These are phyloP conservation scores for Pythium dissotocum DNA, from an alignment of 352 stramenopile genomes.

Conservation along the genomic window DNA sequence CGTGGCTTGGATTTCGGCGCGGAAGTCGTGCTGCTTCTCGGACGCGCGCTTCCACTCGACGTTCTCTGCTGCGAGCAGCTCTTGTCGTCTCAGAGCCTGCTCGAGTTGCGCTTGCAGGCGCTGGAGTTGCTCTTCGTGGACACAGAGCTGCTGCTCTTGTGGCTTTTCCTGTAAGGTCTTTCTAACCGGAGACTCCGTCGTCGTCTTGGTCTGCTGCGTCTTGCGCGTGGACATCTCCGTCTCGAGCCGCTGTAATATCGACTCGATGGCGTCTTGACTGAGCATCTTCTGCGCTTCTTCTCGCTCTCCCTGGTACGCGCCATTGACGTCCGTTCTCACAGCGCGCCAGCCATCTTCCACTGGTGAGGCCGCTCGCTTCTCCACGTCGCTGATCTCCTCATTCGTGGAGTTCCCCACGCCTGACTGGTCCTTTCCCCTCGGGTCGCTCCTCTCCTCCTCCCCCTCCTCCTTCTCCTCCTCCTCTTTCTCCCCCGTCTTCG, in stretches of 20 bases:
- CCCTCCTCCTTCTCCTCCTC: not conserved
- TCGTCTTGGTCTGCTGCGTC: not conserved
- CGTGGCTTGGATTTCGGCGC: not conserved
- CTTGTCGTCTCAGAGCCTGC: not conserved
- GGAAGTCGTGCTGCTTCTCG: conserved; percentile 10
- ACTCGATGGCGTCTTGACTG: not conserved
- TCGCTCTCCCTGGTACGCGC: not conserved
- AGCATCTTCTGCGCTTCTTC: not conserved
- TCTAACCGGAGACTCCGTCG: not conserved
- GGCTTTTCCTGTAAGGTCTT: not conserved
- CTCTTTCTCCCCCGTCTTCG: not conserved
- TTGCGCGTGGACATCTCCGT: not conserved
- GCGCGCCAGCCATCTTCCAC: not conserved
- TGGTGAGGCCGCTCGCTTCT: not conserved
- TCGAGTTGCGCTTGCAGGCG: conserved; percentile 9
- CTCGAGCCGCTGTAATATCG: not conserved
- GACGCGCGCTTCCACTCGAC: conserved; percentile 11
- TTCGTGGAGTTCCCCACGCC: not conserved
- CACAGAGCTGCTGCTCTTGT: not conserved
- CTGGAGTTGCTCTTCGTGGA: not conserved
- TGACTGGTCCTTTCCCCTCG: not conserved
- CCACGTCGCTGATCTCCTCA: not conserved
- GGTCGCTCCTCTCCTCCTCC: not conserved
- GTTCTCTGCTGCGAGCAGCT: conserved; percentile 16
- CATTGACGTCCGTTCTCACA: not conserved